Evolutionary conservation across 208 protist species (phyloP).

Genomic region (Acanthamoeba sp.): DNA sequence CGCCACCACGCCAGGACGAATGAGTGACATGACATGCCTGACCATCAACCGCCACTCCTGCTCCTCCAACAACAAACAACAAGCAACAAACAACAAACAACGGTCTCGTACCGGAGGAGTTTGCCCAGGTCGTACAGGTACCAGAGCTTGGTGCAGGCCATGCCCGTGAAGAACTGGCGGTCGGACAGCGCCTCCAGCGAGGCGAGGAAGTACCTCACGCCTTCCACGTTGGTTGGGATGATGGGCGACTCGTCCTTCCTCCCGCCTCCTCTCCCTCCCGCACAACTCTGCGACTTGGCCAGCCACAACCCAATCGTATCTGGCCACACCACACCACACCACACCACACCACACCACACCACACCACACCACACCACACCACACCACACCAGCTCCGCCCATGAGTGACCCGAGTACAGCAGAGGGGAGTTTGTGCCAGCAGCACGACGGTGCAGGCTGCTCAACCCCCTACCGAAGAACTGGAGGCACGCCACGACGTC

Average conservation of each 20-base stretch:
- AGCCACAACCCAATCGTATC: slow-evolving; percentile 13
- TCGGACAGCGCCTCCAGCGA: slow-evolving; percentile 2
- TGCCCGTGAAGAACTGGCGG: slow-evolving; percentile 13
- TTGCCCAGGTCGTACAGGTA: slow-evolving; percentile 65
- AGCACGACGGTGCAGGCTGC: too few relatives aligned
- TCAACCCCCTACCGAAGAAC: slow-evolving; percentile 46
- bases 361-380: not conserved
- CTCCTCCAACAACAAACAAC: too few relatives aligned
- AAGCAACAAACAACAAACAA: too few relatives aligned
- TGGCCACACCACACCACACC: not conserved
- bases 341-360: too few relatives aligned
- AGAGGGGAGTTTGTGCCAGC: too few relatives aligned
- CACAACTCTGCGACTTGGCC: not conserved
- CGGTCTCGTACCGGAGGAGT: not conserved
- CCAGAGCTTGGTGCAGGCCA: slow-evolving; percentile 69
- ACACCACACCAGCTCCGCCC: not conserved
- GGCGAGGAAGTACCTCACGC: not conserved
- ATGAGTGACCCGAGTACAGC: too few relatives aligned
- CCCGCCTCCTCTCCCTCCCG: not conserved
- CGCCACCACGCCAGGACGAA: not conserved
- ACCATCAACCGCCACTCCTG: too few relatives aligned
- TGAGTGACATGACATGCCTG: too few relatives aligned
- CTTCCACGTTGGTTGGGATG: not conserved
- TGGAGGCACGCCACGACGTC: slow-evolving; percentile 26
- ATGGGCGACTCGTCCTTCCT: not conserved